phyloP scores from a whole-genome alignment of 495 filamentous ascomycete genomes.

The Podospora sp. region DNA sequence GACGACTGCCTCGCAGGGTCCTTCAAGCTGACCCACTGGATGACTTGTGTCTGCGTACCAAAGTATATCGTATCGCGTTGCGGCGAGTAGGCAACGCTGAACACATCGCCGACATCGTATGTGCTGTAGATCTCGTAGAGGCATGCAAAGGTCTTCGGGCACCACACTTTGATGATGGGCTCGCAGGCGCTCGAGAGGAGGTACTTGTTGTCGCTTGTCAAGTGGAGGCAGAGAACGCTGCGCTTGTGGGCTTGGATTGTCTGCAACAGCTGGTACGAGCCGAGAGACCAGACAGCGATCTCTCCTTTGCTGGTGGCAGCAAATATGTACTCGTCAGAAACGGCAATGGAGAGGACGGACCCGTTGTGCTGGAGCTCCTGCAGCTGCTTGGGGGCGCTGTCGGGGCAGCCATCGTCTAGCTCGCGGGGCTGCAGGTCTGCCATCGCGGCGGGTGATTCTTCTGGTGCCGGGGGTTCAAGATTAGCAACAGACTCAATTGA shows the following conservation, averaged over 20 bases:
- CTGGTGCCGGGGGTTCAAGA: background rate
- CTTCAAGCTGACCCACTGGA: conserved; percentile 66
- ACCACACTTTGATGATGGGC: conserved; percentile 83
- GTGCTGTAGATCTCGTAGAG: conserved; percentile 90
- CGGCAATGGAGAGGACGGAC: conserved; percentile 71
- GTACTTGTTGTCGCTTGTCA: conserved; percentile 70
- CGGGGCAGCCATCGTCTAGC: conserved; percentile 43
- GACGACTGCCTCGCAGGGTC: conserved; percentile 52
- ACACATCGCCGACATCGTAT: conserved; percentile 95
- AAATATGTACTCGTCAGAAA: conserved; percentile 68
- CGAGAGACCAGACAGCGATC: conserved; percentile 86
- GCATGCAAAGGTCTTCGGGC: conserved; percentile 46
- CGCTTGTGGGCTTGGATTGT: conserved; percentile 84
- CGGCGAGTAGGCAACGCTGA: conserved; percentile 84
- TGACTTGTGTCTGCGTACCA: conserved; percentile 91
- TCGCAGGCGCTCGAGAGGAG: conserved; percentile 95
- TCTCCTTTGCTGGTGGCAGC: conserved; percentile 91
- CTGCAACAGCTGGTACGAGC: conserved; percentile 76
- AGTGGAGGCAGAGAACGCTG: conserved; percentile 81
- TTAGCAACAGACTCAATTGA: background rate
- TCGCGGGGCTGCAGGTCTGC: conserved; percentile 41
- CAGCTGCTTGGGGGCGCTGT: conserved; percentile 56
- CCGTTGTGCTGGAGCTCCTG: conserved; percentile 72
- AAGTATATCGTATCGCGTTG: conserved; percentile 81
- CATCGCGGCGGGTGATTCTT: conserved; percentile 23